Evolutionary conservation across 176 grass and related monocot species (phyloP).

Genomic region (Carex scoparia): DNA sequence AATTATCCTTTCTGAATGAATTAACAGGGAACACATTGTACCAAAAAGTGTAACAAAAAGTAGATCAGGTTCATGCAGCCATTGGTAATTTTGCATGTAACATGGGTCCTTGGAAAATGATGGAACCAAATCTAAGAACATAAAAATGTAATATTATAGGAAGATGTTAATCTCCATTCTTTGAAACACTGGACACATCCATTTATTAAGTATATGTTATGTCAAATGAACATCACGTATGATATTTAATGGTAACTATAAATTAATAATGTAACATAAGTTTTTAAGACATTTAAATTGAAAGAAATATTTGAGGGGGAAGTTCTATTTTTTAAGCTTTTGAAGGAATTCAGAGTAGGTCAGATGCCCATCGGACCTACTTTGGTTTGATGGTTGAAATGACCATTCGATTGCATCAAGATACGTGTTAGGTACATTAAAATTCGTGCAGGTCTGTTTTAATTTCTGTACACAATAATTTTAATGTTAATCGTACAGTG

Average conservation of each 20-base stretch:
- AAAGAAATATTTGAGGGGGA: background rate
- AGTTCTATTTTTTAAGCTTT: too few relatives aligned
- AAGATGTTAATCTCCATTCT: background rate
- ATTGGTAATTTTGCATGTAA: background rate
- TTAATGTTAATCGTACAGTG: too few relatives aligned
- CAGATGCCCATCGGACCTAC: too few relatives aligned
- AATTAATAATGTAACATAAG: background rate
- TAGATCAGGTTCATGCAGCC: background rate
- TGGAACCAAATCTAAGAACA: background rate
- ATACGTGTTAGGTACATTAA: too few relatives aligned
- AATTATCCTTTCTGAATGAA: background rate
- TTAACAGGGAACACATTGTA: background rate
- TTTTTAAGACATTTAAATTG: background rate
- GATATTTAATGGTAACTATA: background rate
- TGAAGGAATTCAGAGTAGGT: too few relatives aligned
- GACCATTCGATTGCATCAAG: too few relatives aligned
- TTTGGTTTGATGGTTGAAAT: too few relatives aligned
- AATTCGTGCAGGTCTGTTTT: too few relatives aligned
- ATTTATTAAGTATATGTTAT: background rate
- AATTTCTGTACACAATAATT: too few relatives aligned
- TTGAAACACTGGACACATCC: background rate
- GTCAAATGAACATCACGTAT: background rate
- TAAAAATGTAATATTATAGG: background rate
- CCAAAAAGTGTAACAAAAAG: background rate
- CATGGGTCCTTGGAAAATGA: background rate